These are phyloP conservation scores for Penicillium malachiteum DNA, from an alignment of 495 filamentous ascomycete genomes.

Conservation along the genomic window DNA sequence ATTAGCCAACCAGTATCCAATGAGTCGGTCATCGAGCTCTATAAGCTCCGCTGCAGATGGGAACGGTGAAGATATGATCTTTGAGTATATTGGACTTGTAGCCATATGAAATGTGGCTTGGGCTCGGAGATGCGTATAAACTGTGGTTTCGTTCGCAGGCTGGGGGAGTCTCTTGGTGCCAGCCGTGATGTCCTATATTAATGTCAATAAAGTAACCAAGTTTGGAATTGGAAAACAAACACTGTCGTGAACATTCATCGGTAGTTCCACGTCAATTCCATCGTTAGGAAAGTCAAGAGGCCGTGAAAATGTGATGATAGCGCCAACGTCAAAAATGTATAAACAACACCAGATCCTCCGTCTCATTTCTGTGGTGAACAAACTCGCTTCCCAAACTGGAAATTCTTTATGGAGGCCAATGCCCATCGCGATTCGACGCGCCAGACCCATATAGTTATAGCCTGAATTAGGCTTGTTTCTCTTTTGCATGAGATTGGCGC, in stretches of 20 bases:
- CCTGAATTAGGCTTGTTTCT: conserved; percentile 23
- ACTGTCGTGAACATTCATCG: conserved; percentile 21
- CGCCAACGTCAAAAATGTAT: conserved; percentile 21
- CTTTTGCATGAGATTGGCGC: conserved; percentile 23
- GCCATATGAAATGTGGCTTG: conserved; percentile 18
- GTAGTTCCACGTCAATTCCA: conserved; percentile 17
- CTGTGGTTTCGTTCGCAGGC: conserved; percentile 12
- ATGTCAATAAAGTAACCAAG: too few species aligned
- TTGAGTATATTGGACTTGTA: conserved; percentile 16
- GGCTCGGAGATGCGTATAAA: conserved; percentile 19
- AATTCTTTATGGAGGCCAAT: conserved; percentile 24
- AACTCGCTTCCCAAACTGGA: conserved; percentile 4
- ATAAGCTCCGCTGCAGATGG: conserved; percentile 17
- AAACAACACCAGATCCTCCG: conserved; percentile 20
- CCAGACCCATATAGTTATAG: conserved; percentile 23
- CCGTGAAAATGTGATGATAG: conserved; percentile 20
- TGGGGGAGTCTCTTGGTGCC: conserved; percentile 5
- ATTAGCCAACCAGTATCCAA: conserved; percentile 11
- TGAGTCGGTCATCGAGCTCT: conserved; percentile 16
- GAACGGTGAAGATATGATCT: conserved; percentile 19
- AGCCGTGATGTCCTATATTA: conserved; percentile 12
- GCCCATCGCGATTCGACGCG: conserved; percentile 22
- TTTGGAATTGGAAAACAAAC: background rate
- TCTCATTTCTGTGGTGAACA: conserved; percentile 15
- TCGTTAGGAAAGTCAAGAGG: conserved; percentile 20